Evolutionary conservation across 2,329 filamentous ascomycete genomes (phyloP).

Genomic region (Fusarium temperatum): DNA sequence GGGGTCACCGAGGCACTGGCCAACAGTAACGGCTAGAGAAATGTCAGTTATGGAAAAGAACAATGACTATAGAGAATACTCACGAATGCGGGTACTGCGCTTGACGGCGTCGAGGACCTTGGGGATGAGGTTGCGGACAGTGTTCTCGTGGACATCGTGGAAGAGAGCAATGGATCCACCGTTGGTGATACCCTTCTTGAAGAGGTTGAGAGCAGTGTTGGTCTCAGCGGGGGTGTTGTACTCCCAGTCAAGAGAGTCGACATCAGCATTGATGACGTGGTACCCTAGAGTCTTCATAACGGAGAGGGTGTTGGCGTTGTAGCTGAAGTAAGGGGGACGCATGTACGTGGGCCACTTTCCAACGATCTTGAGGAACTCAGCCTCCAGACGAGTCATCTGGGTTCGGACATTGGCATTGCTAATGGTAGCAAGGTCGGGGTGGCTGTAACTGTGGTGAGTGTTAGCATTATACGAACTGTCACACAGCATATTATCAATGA

Average conservation of each 20-base stretch:
- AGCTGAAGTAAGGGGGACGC: constrained; percentile 51
- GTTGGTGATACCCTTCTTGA: constrained; percentile 42
- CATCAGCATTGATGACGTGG: constrained; percentile 62
- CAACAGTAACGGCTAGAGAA: constrained; percentile 42
- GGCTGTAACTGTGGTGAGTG: constrained; percentile 50
- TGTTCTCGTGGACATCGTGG: constrained; percentile 56
- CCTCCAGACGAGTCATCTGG: constrained; percentile 51
- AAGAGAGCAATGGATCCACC: constrained; percentile 57
- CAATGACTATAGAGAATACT: not conserved
- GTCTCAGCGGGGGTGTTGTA: constrained; percentile 41
- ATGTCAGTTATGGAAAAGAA: constrained; percentile 18
- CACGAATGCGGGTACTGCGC: constrained; percentile 22
- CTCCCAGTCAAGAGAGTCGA: constrained; percentile 66
- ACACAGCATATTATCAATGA: not conserved
- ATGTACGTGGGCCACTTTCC: constrained; percentile 48
- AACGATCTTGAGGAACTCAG: constrained; percentile 46
- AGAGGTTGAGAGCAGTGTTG: constrained; percentile 28
- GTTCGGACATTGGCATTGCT: constrained; percentile 34
- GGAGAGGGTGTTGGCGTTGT: constrained; percentile 42
- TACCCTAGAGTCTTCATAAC: constrained; percentile 54
- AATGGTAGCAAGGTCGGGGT: constrained; percentile 48
- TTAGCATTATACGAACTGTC: constrained; percentile 4
- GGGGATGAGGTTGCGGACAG: constrained; percentile 40
- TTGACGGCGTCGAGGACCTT: constrained; percentile 22
- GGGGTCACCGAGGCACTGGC: constrained; percentile 36